A percentile compares a stretch with the other conserved stretches of the same genome.
Conservation (phyloP, 495 filamentous ascomycete species). For the Xylaria cubensis region DNA sequence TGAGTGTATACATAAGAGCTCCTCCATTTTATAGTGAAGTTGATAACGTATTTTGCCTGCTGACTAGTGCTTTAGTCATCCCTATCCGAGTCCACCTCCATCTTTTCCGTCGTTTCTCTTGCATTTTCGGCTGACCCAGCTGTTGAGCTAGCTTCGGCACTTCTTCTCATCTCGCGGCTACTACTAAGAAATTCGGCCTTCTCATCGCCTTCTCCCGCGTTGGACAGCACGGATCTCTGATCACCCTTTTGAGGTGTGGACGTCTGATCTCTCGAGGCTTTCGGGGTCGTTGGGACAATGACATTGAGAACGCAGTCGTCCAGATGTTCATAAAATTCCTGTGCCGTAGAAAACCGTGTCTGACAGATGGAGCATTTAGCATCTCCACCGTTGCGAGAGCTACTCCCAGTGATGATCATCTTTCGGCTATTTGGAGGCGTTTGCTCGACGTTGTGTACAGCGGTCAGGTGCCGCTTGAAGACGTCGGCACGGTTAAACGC, state of each 20-base stretch:
- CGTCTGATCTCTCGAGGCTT: slow-evolving; percentile 63
- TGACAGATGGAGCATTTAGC: slow-evolving; percentile 98
- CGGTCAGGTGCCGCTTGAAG: slow-evolving; percentile 96
- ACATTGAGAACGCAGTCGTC: slow-evolving; percentile 97
- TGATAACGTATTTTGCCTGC: background rate
- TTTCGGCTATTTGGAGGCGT: slow-evolving; percentile 95
- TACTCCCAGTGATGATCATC: slow-evolving; percentile 67
- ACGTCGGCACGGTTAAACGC: slow-evolving; percentile 99
- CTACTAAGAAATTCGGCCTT: slow-evolving; percentile 39
- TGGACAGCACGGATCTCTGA: slow-evolving; percentile 61
- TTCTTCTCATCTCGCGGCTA: background rate
- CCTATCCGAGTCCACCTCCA: slow-evolving; percentile 26
- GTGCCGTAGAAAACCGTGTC: slow-evolving; percentile 84
- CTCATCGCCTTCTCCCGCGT: slow-evolving; percentile 60
- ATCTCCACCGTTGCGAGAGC: slow-evolving; percentile 67
- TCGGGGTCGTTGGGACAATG: slow-evolving; percentile 84
- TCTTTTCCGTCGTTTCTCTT: slow-evolving; percentile 25
- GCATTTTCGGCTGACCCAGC: slow-evolving; percentile 17
- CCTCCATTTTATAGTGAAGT: background rate
- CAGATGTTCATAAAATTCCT: slow-evolving; percentile 98
- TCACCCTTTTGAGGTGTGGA: slow-evolving; percentile 56
- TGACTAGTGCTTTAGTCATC: background rate
- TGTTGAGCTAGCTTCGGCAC: slow-evolving; percentile 17
- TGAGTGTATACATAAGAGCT: background rate
- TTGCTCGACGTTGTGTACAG: slow-evolving; percentile 94